phyloP scores from a whole-genome alignment of 1,284 basidiomycete species.

The Takashimella tepidaria region DNA sequence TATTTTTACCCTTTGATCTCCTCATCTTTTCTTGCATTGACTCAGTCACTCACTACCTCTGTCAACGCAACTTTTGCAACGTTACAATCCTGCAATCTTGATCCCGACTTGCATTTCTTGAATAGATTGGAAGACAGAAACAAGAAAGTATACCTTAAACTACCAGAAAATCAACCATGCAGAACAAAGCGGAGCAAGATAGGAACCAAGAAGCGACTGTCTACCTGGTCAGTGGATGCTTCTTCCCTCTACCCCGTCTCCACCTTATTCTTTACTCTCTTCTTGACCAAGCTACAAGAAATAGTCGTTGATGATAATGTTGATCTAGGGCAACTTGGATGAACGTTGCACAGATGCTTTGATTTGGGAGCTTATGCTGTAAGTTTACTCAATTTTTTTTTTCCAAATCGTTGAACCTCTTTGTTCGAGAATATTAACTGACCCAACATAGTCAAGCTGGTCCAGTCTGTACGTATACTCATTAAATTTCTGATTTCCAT shows the following conservation, averaged over 20 bases:
- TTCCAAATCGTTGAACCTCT: too few species aligned
- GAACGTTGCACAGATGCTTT: conserved; percentile 90
- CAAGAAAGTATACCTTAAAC: neutral
- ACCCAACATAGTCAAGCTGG: conserved; percentile 66
- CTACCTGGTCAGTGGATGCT: conserved; percentile 73
- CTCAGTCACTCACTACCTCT: conserved; percentile 2
- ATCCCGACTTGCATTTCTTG: too few species aligned
- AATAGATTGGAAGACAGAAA: neutral
- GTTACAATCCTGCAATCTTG: neutral
- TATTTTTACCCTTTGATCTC: neutral
- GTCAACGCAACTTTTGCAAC: too few species aligned
- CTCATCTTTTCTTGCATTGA: conserved; percentile 2
- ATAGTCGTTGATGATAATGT: too few species aligned
- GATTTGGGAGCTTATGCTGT: conserved; percentile 95
- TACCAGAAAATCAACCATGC: conserved; percentile 17
- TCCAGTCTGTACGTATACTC: conserved; percentile 69
- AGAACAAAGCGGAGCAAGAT: conserved; percentile 64
- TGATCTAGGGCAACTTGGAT: conserved; percentile 84
- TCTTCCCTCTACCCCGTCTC: too few species aligned
- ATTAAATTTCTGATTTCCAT: too few species aligned
- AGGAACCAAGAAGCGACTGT: conserved; percentile 93
- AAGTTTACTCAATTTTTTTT: conserved; percentile 15
- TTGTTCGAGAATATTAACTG: conserved; percentile 5
- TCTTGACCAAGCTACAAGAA: too few species aligned
- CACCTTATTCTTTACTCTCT: neutral